These are phyloP conservation scores for Heterobasidion occidentale DNA, from an alignment of 1,284 basidiomycete genomes.

Conservation along the genomic window DNA sequence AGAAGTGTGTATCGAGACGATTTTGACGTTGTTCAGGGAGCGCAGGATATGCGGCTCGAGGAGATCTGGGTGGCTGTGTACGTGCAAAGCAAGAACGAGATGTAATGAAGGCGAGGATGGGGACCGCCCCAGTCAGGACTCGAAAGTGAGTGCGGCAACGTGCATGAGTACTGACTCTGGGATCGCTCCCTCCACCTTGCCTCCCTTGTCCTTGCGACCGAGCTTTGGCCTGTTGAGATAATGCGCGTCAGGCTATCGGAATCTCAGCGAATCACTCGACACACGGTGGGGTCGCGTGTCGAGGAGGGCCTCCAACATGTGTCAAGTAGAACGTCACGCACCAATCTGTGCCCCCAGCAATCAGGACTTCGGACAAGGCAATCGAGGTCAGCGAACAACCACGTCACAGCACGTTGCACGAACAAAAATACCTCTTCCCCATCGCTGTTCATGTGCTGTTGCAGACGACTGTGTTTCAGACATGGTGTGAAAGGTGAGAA, in stretches of 20 bases:
- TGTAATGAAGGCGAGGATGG: neutral
- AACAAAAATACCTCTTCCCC: conserved; percentile 3
- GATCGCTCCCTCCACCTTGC: conserved; percentile 34
- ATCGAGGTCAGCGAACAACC: neutral
- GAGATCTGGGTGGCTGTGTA: conserved; percentile 57
- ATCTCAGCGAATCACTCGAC: neutral
- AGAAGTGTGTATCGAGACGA: conserved; percentile 63
- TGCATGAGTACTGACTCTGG: conserved; percentile 16
- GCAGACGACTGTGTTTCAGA: neutral
- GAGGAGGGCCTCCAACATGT: too few species aligned
- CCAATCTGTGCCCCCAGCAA: conserved; percentile 85
- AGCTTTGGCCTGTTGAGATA: conserved; percentile 47
- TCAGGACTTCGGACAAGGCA: conserved; percentile 46
- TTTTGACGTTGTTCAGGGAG: conserved; percentile 75
- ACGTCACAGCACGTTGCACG: neutral
- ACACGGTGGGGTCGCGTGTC: neutral
- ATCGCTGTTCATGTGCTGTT: neutral
- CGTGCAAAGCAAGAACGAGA: neutral
- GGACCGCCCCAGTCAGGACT: neutral
- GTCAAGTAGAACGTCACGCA: conserved; percentile 24
- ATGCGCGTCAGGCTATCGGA: neutral
- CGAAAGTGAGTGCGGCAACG: neutral
- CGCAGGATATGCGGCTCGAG: conserved; percentile 83
- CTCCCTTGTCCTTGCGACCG: conserved; percentile 54
- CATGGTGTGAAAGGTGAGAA: conserved; percentile 1